These are phyloP conservation scores for Verticillium tricorpus DNA, from an alignment of 2,329 filamentous ascomycete genomes.

Conservation along the genomic window DNA sequence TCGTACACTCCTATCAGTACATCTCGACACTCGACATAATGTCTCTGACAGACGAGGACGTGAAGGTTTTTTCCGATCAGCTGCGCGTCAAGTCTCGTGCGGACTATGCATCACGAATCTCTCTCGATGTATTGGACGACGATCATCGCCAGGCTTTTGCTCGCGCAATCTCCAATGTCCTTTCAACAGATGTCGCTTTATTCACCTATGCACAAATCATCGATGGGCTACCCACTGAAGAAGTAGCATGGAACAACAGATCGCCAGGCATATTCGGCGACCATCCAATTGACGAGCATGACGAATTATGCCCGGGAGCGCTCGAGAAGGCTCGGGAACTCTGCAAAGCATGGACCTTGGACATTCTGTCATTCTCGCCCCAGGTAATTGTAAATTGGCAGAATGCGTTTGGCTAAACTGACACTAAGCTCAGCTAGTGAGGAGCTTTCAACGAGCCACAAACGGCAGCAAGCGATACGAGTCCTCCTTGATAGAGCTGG, in stretches of 20 bases:
- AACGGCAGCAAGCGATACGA: background rate
- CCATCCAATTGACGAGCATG: background rate
- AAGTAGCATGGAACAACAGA: background rate
- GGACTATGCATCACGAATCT: background rate
- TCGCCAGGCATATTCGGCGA: background rate
- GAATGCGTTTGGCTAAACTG: too few species aligned
- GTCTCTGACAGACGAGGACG: background rate
- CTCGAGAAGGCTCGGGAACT: background rate
- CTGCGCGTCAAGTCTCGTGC: background rate
- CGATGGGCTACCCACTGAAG: background rate
- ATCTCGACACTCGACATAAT: background rate
- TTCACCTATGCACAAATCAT: constrained; percentile 1
- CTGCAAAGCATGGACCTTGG: background rate
- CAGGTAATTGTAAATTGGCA: background rate
- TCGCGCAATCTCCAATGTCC: background rate
- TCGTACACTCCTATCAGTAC: too few species aligned
- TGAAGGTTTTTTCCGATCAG: background rate
- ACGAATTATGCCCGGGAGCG: background rate
- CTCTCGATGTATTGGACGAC: background rate
- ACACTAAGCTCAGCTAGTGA: background rate
- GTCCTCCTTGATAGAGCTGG: background rate
- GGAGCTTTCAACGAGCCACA: background rate
- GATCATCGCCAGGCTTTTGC: background rate
- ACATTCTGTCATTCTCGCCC: background rate
- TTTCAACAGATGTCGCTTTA: background rate